phyloP scores from a whole-genome alignment of 805 yeast species.

The Yarrowia sp. region DNA sequence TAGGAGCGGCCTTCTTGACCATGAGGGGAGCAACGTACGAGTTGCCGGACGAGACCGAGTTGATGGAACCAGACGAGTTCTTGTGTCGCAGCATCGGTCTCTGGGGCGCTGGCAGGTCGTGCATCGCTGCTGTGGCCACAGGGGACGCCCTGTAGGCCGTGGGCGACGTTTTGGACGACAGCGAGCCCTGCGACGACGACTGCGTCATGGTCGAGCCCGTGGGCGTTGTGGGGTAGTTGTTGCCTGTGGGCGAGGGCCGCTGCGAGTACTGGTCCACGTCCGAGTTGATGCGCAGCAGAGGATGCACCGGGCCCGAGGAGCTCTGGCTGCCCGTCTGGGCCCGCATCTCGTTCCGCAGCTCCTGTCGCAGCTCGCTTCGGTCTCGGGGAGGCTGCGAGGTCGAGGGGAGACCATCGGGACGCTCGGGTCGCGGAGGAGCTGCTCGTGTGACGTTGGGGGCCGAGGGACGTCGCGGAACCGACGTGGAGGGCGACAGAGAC shows the following conservation, averaged over 20 bases:
- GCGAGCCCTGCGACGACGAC: slow-evolving; percentile 22
- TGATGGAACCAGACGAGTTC: neutral
- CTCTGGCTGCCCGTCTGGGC: neutral
- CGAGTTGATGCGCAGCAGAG: slow-evolving; percentile 16
- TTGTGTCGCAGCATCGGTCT: slow-evolving; percentile 22
- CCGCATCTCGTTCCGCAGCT: slow-evolving; percentile 13
- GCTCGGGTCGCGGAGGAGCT: slow-evolving; percentile 13
- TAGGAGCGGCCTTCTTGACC: slow-evolving; percentile 10
- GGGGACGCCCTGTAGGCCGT: slow-evolving; percentile 9
- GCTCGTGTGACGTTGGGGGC: slow-evolving; percentile 1
- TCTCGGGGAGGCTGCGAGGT: neutral
- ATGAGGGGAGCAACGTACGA: slow-evolving; percentile 19
- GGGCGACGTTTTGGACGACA: slow-evolving; percentile 16
- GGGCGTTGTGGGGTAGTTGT: slow-evolving; percentile 4
- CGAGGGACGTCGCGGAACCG: neutral
- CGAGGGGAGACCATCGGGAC: slow-evolving; percentile 15
- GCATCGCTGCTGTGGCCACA: slow-evolving; percentile 5
- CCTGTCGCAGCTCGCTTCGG: slow-evolving; percentile 3
- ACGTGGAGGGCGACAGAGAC: neutral
- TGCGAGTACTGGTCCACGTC: slow-evolving; percentile 2
- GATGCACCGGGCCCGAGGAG: neutral
- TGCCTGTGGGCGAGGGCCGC: neutral
- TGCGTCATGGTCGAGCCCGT: slow-evolving; percentile 1
- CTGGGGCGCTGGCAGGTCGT: slow-evolving; percentile 4
- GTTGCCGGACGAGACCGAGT: slow-evolving; percentile 2